Evolutionary conservation across 495 filamentous ascomycete species (phyloP), one percentile per base, ranked within the genome.

Genomic region (Lasiosphaeris hirsuta): DNA sequence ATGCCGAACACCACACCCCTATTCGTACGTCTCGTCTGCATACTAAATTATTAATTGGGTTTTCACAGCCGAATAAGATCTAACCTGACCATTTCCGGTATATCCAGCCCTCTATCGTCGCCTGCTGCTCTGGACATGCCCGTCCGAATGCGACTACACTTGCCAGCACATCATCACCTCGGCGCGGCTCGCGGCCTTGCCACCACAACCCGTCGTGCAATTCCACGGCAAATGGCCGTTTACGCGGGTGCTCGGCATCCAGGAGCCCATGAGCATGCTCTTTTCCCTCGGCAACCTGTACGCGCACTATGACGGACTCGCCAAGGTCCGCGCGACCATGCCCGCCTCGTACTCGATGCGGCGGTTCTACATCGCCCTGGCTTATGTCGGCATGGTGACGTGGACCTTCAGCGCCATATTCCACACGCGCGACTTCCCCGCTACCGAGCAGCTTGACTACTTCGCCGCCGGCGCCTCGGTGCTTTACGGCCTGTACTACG

Each of bases 201-300:
- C 57, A 0, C 66, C 64, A 0, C 76, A 81, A 33, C 82, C 89
- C 3, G 69, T 96, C 30, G 85, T 92, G 39, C 94, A 98, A 76
- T 98, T 89, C 78, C 92, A 98, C 77, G 94, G 95, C n/a, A 98
- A 98, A 83, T 98, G 94, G 94, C 94, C 94, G 33, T 98, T 98
- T 78, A 77, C 82, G 60, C 86, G 94, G 57, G 78, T 96, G 58
- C 72, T 96, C 14, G 94, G 94, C 64, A 86, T 96, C 75, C 94
- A 98, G 75, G 94, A 98, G 76, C 90, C 92, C 58, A 90, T 89
- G 72, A 89, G 85, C 35, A 94, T 97, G 53, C 76, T 97, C 59
- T 98, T 97, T 81, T 94, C 90, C 61, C 77, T 93, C 49, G 76
- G 96, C 63, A 97, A 98, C 75, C 84, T 92, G 58, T 78, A 84